Conservation (phyloP, 2,329 filamentous ascomycete genomes). For the Daldinia sp. region DNA sequence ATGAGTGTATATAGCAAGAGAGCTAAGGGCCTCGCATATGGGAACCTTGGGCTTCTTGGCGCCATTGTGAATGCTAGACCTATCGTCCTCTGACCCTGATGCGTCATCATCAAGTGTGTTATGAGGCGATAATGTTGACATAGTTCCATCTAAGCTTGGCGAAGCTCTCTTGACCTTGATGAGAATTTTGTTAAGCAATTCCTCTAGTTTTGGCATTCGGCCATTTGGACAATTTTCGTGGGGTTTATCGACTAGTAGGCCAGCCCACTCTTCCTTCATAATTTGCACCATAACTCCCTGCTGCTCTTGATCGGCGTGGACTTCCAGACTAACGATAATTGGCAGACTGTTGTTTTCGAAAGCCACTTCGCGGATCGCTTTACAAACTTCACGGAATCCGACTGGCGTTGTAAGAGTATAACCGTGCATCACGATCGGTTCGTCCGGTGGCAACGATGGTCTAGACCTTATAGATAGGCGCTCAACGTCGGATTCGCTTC, state of each 20-base stretch:
- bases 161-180: slow-evolving; percentile 78
- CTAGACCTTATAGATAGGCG: slow-evolving; percentile 44
- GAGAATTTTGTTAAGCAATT: slow-evolving; percentile 83
- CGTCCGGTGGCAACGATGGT: slow-evolving; percentile 59
- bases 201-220: slow-evolving; percentile 75
- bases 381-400: slow-evolving; percentile 87
- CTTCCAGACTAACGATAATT: slow-evolving; percentile 91
- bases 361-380: slow-evolving; percentile 80
- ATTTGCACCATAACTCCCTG: slow-evolving; percentile 94
- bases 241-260: slow-evolving; percentile 73
- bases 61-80: slow-evolving; percentile 33
- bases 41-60: slow-evolving; percentile 65
- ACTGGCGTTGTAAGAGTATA: slow-evolving; percentile 89
- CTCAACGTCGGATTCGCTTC: slow-evolving; percentile 35
- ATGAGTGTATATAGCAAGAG: slow-evolving; percentile 86
- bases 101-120: slow-evolving; percentile 54
- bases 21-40: slow-evolving; percentile 78
- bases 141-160: slow-evolving; percentile 50
- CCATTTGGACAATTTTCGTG: slow-evolving; percentile 64
- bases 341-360: slow-evolving; percentile 83
- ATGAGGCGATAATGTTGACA: slow-evolving; percentile 51
- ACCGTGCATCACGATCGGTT: slow-evolving; percentile 85
- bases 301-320: slow-evolving; percentile 84
- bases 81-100: slow-evolving; percentile 61
- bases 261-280: slow-evolving; percentile 89